Conservation (phyloP, 495 filamentous ascomycete genomes). For the Parachaetomium inaequale region DNA sequence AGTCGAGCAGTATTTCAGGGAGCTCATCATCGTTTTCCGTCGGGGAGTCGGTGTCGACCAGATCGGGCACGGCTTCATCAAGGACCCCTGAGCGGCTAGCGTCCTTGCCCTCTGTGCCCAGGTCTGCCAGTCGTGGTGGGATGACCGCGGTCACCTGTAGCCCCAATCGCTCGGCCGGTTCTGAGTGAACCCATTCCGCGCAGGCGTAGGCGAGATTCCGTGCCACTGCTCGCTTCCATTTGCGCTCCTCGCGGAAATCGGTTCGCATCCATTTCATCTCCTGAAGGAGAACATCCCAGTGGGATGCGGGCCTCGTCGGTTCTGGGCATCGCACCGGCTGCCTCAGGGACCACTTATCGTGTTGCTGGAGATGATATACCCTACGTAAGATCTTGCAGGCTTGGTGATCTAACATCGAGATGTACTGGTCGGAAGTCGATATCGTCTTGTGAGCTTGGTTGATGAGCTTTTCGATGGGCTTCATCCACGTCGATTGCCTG, state of each 20-base stretch:
- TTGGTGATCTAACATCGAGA: slow-evolving; percentile 75
- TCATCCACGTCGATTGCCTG: slow-evolving; percentile 54
- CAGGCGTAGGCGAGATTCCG: slow-evolving; percentile 73
- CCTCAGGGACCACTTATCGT: slow-evolving; percentile 84
- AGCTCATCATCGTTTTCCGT: slow-evolving; percentile 47
- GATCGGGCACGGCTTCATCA: slow-evolving; percentile 59
- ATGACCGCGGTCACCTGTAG: slow-evolving; percentile 62
- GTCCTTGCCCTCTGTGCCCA: slow-evolving; percentile 27
- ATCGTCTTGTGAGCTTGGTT: slow-evolving; percentile 76
- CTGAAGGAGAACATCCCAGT: slow-evolving; percentile 80
- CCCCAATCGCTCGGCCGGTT: slow-evolving; percentile 54
- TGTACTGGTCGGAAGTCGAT: slow-evolving; percentile 69
- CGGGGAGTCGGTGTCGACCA: slow-evolving; percentile 55
- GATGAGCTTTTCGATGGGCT: slow-evolving; percentile 64
- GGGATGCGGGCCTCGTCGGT: slow-evolving; percentile 66
- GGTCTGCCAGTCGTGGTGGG: slow-evolving; percentile 26
- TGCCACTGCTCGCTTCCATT: slow-evolving; percentile 84
- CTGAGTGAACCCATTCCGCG: slow-evolving; percentile 69
- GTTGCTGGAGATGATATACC: slow-evolving; percentile 83
- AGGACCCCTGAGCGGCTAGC: slow-evolving; percentile 25
- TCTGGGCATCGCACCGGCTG: slow-evolving; percentile 78
- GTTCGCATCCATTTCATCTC: slow-evolving; percentile 98
- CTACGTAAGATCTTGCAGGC: slow-evolving; percentile 76
- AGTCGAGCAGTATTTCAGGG: slow-evolving; percentile 40
- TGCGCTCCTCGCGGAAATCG: slow-evolving; percentile 89